Conservation (phyloP, 768 basidiomycete genomes). For the Infundibulicybe gibba region DNA sequence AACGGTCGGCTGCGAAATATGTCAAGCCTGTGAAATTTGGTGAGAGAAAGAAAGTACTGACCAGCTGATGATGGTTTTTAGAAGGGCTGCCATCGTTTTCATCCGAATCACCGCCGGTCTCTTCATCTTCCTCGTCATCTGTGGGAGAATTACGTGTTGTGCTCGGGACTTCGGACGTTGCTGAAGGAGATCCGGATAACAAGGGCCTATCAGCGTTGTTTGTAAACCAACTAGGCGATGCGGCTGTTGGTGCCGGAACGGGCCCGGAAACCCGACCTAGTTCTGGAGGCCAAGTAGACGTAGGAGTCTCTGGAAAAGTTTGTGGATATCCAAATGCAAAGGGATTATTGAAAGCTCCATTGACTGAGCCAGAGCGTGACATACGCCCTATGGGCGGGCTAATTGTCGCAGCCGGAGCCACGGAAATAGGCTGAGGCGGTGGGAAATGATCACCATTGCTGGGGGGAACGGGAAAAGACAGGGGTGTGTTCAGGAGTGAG, state of each 20-base stretch:
- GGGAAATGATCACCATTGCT: constrained; percentile 13
- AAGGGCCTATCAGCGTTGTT: constrained; percentile 11
- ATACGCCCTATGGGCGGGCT: constrained; percentile 46
- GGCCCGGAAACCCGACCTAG: constrained; percentile 7
- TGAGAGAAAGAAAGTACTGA: constrained; percentile 1
- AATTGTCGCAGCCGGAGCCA: constrained; percentile 15
- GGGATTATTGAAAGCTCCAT: constrained; percentile 34
- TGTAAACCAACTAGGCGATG: constrained; percentile 12
- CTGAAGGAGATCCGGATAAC: constrained; percentile 20
- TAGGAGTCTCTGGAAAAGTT: constrained; percentile 17
- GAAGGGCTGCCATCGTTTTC: constrained; percentile 23
- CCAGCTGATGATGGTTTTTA: constrained; percentile 14
- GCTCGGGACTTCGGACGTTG: constrained; percentile 24
- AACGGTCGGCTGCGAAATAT: constrained; percentile 17
- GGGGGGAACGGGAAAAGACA: constrained; percentile 11
- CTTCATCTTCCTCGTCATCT: constrained; percentile 49
- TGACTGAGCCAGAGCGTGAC: constrained; percentile 56
- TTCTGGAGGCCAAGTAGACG: constrained; percentile 10
- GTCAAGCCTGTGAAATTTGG: constrained; percentile 1
- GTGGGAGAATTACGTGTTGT: constrained; percentile 37
- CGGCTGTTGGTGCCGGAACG: constrained; percentile 3
- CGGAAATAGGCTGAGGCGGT: constrained; percentile 7
- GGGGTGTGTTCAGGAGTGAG: constrained; percentile 10
- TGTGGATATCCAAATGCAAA: constrained; percentile 33
- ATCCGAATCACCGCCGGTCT: constrained; percentile 39